Evolutionary conservation across 225 moss, liverwort and hornwort genomes (phyloP), one percentile per base, ranked within the genome.

Genomic region (Pseudoscleropodium purum): DNA sequence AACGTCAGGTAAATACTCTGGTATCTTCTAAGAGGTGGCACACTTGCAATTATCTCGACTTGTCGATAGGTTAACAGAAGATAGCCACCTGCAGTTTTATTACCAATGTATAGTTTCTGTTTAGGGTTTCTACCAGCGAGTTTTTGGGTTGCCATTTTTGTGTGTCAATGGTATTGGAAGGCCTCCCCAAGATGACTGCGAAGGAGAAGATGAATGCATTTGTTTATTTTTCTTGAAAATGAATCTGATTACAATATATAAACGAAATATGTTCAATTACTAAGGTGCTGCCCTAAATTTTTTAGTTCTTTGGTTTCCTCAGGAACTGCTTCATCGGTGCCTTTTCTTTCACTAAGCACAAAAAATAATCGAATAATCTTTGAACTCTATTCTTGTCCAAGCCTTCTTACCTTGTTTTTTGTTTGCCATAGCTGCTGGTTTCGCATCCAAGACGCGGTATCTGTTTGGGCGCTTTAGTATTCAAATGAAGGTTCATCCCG

Each of bases 381-480:
- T 36, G 12, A 52, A 17, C 20, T 43, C 73, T 52, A 15, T 75
- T 29, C 56, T 56, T 57, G 39, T 76, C 43, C 76, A 39, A 83
- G 15, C 14, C 47, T 41, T 84, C 65, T 70, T 56, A 63, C 73
- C 47, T 47, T 61, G 41, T 81, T 41, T 77, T 76, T 41, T 88
- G 61, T 66, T 88, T 79, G 26, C 47, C 65, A 24, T 89, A 93
- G 93, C 94, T 90, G 91, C 93, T 80, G 93, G 93, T 87, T 94
- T 94, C 45, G 94, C 94, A 77, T 94, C 94, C 11, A 93, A 90
- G 84, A 94, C 93, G 75, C 93, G 93, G 87, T 94, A 94, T 69
- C 84, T 94, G 81, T 94, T 90, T 62, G 94, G 94, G 74, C 93
- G 89, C 75, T 89, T 94, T 47, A 91, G 92, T 49, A 93, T 94